These are phyloP conservation scores for Xanthoparmelia taractica DNA, from an alignment of 495 filamentous ascomycete genomes.

Conservation along the genomic window DNA sequence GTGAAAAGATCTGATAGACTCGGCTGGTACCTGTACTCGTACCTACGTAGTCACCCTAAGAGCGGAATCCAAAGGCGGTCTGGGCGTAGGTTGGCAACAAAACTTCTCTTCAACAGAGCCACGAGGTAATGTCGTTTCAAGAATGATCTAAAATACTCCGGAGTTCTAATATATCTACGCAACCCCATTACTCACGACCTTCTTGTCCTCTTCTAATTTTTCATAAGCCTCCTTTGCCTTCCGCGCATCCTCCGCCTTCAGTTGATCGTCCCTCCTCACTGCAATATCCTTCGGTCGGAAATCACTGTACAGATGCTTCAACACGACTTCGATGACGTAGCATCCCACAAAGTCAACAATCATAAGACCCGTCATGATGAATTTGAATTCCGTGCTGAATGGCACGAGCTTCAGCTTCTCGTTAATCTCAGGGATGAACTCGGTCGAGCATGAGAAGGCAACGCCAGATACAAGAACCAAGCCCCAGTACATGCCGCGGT, in stretches of 20 bases:
- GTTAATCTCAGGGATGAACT: slow-evolving; percentile 93
- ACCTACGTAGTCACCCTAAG: too few relatives aligned
- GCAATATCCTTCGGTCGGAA: slow-evolving; percentile 94
- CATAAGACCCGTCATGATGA: slow-evolving; percentile 78
- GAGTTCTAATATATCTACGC: slow-evolving; percentile 8
- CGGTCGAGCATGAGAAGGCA: slow-evolving; percentile 92
- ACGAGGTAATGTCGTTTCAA: neutral
- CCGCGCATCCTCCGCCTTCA: slow-evolving; percentile 63
- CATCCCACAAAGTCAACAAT: slow-evolving; percentile 81
- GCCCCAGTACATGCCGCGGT: slow-evolving; percentile 96
- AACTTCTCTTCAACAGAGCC: neutral
- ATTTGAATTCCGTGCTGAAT: slow-evolving; percentile 87
- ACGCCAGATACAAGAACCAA: slow-evolving; percentile 79
- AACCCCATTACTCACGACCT: slow-evolving; percentile 21
- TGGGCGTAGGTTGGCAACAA: neutral
- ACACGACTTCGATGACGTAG: slow-evolving; percentile 77
- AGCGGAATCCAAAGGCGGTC: neutral
- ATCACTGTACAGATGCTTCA: slow-evolving; percentile 86
- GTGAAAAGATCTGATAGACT: too few relatives aligned
- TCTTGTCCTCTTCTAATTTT: slow-evolving; percentile 45
- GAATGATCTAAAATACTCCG: neutral
- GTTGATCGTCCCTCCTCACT: slow-evolving; percentile 73
- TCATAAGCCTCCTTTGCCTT: slow-evolving; percentile 53
- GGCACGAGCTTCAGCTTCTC: slow-evolving; percentile 85
- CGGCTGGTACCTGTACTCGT: too few relatives aligned